Evolutionary conservation across 2,329 filamentous ascomycete species (phyloP).

Genomic region (Zymoseptoria tritici): DNA sequence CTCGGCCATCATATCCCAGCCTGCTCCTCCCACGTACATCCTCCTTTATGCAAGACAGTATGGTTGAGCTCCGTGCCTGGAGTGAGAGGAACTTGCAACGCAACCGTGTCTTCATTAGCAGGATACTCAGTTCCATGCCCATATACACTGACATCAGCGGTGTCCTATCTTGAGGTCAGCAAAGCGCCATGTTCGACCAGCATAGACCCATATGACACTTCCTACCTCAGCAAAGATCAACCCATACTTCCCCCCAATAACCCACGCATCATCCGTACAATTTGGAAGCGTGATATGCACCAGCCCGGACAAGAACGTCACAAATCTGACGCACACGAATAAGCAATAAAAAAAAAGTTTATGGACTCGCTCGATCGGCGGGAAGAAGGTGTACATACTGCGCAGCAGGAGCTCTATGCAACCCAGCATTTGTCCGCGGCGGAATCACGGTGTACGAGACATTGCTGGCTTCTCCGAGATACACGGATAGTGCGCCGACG

Average conservation of each 20-base stretch:
- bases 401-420: conserved; percentile 8
- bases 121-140: conserved; percentile 10
- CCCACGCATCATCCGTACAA: conserved; percentile 7
- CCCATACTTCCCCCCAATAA: conserved; percentile 9
- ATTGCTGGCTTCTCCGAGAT: conserved; percentile 4
- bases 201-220: not conserved
- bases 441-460: conserved; percentile 7
- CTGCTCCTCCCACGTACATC: conserved; percentile 5
- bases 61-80: conserved; percentile 6
- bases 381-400: conserved; percentile 1
- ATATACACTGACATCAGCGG: conserved; percentile 4
- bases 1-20: conserved; percentile 1
- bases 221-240: conserved; percentile 7
- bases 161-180: conserved; percentile 1
- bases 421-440: conserved; percentile 6
- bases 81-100: conserved; percentile 4
- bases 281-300: conserved; percentile 8
- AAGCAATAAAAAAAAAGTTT: too few species aligned
- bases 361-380: not conserved
- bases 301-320: conserved; percentile 5
- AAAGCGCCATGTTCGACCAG: not conserved
- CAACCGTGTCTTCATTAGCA: conserved; percentile 5
- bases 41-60: conserved; percentile 8
- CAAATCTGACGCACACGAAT: not conserved
- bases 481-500: conserved; percentile 1